phyloP scores from a whole-genome alignment of 2,329 filamentous ascomycete species.

The Blumeriella jaapii region DNA sequence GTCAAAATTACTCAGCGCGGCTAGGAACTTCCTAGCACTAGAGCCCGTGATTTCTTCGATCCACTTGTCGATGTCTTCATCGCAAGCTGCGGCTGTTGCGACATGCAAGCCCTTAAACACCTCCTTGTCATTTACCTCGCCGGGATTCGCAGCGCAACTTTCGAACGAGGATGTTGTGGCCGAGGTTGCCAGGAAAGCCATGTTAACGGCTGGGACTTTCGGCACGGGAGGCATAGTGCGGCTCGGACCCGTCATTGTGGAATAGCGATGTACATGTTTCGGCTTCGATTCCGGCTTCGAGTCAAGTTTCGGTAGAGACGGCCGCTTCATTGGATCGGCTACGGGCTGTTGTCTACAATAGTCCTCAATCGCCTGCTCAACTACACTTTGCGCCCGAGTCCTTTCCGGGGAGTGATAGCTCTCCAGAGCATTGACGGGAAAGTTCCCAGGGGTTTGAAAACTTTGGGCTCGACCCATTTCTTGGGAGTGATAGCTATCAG shows the following conservation, averaged over 20 bases:
- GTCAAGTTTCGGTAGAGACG: conserved; percentile 2
- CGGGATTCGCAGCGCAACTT: conserved; percentile 1
- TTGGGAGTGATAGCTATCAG: not conserved
- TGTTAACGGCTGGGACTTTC: not conserved
- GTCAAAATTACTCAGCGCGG: conserved; percentile 41
- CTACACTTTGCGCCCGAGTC: not conserved
- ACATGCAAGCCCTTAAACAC: conserved; percentile 44
- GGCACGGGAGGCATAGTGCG: not conserved
- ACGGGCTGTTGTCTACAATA: conserved; percentile 8
- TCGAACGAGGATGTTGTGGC: conserved; percentile 2
- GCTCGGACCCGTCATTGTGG: not conserved
- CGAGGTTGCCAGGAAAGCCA: not conserved
- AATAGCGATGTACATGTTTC: conserved; percentile 1
- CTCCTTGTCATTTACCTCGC: conserved; percentile 36
- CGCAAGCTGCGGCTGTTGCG: conserved; percentile 43
- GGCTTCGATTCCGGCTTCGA: not conserved
- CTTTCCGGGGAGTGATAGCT: conserved; percentile 2
- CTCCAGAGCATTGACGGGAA: not conserved
- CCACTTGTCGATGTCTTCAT: conserved; percentile 41
- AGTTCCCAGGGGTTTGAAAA: not conserved
- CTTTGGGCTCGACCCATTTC: conserved; percentile 1
- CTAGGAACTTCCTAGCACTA: conserved; percentile 41
- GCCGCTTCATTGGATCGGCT: conserved; percentile 13
- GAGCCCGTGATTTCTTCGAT: conserved; percentile 41
- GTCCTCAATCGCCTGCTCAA: conserved; percentile 5